These are phyloP conservation scores for Leptodontidium sp. DNA, from an alignment of 2,329 filamentous ascomycete species.

Conservation along the genomic window DNA sequence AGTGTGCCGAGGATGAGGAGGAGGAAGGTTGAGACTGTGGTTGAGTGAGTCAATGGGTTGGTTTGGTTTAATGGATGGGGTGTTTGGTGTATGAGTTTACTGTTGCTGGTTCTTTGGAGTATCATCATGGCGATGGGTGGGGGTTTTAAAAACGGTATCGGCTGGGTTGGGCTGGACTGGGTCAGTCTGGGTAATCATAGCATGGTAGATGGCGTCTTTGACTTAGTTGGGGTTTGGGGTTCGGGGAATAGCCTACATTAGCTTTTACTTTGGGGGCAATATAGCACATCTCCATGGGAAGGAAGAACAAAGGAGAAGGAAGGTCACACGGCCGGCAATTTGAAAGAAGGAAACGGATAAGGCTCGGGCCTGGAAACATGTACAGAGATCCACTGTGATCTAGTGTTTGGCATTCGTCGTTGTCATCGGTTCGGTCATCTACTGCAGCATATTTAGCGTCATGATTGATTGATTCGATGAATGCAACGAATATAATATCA, in stretches of 20 bases:
- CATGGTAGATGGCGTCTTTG: not conserved
- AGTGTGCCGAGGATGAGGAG: constrained; percentile 35
- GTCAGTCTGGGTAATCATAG: not conserved
- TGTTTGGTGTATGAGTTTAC: not conserved
- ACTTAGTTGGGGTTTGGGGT: not conserved
- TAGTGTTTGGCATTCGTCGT: not conserved
- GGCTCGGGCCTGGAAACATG: not conserved
- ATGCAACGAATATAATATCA: constrained; percentile 1
- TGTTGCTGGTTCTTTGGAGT: not conserved
- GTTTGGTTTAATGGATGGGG: not conserved
- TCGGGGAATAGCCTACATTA: not conserved
- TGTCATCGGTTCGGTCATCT: constrained; percentile 5
- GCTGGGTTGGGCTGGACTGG: no score
- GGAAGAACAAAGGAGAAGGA: not conserved
- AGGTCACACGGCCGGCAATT: constrained; percentile 10
- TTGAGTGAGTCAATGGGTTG: not conserved
- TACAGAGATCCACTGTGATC: constrained; percentile 4
- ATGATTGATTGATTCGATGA: not conserved
- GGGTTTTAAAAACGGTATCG: no score
- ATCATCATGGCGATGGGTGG: not conserved
- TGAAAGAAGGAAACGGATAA: not conserved
- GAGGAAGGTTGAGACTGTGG: constrained; percentile 25
- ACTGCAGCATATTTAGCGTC: constrained; percentile 7
- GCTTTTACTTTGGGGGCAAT: not conserved
- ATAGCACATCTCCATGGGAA: not conserved